Base-by-base conservation (phyloP, 108 stramenopile species). In the Cyclotella atomus region DNA sequence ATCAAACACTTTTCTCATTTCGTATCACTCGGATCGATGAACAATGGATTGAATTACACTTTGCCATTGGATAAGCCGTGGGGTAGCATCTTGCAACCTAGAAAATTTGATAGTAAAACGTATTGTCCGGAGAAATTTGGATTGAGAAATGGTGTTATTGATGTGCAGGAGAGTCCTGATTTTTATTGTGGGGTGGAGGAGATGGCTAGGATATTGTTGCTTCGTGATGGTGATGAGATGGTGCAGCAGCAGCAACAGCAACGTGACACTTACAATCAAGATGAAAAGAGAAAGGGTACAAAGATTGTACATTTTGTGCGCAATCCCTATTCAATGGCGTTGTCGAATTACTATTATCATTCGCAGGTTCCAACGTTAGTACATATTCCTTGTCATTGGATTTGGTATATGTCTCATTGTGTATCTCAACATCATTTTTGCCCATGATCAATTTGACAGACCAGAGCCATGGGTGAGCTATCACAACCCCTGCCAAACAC, bases 311-410 rank as follows among this genome's bases (percentile, higher is more conserved):
- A 69, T 57, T 69, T 69, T 69, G 68, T 69, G 10, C 34, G 68
- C 3, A 57, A 69, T 69, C 68, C 68, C 0, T 69, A 69, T 56
- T 69, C 68, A 3, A 69, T 69, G 68, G 68, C 38, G 28, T 41
- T 69, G 35, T 69, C 68, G 9, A 69, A 69, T 57, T 69, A 69
- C 27, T 69, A 56, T 56, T 69, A 56, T 57, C 68, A 69, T 69
- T 33, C 68, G 17, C 68, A 69, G 32, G 68, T 34, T 69, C 68
- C 68, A 57, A 56, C 54, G 68, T 55, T 3, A 69, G 68, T 56
- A 14, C n/a, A n/a, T n/a, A n/a, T n/a, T n/a, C n/a, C n/a, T n/a
- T n/a, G n/a, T n/a, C n/a, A n/a, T n/a, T n/a, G n/a, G n/a, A n/a
- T n/a, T n/a, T n/a, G n/a, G n/a, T n/a, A 21, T 28, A 19, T 65